These are phyloP conservation scores for Alternaria gaisen DNA, from an alignment of 2,329 filamentous ascomycete species.

Conservation along the genomic window DNA sequence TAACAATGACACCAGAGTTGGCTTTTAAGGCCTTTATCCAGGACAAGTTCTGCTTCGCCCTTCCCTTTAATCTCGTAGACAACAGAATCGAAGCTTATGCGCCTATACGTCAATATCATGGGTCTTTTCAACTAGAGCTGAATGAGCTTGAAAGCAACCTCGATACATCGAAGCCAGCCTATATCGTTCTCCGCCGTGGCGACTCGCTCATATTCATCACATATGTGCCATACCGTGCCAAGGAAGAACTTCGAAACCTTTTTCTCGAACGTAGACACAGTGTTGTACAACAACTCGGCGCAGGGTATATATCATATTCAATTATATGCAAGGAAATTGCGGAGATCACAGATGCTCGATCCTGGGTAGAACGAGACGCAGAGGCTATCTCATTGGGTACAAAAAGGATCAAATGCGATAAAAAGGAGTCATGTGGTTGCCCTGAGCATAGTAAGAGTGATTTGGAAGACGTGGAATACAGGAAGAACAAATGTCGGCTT, in stretches of 20 bases:
- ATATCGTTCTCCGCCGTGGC: slow-evolving; percentile 31
- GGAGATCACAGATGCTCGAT: slow-evolving; percentile 37
- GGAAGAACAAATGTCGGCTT: slow-evolving; percentile 38
- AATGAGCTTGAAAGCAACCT: slow-evolving; percentile 30
- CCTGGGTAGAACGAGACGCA: slow-evolving; percentile 35
- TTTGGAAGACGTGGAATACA: slow-evolving; percentile 19
- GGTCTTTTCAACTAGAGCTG: slow-evolving; percentile 24
- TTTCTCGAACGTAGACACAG: slow-evolving; percentile 25
- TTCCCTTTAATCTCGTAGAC: background rate
- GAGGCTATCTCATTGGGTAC: background rate
- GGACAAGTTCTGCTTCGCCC: background rate
- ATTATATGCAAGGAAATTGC: slow-evolving; percentile 41
- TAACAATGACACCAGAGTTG: background rate
- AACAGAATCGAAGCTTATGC: background rate
- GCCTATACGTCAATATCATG: background rate
- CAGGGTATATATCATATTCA: slow-evolving; percentile 20
- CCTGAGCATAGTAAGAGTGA: background rate
- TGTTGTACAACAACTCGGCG: slow-evolving; percentile 25
- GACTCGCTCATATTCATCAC: slow-evolving; percentile 29
- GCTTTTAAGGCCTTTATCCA: background rate
- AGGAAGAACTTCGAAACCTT: slow-evolving; percentile 6
- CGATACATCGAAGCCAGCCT: slow-evolving; percentile 23
- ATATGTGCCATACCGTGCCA: slow-evolving; percentile 31
- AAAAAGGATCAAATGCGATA: background rate
- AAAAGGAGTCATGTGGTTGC: background rate